Percentiles rank a stretch among this genome's conserved stretches.
phyloP scores from a whole-genome alignment of 1,284 basidiomycete genomes.

The Trametes hirsuta region DNA sequence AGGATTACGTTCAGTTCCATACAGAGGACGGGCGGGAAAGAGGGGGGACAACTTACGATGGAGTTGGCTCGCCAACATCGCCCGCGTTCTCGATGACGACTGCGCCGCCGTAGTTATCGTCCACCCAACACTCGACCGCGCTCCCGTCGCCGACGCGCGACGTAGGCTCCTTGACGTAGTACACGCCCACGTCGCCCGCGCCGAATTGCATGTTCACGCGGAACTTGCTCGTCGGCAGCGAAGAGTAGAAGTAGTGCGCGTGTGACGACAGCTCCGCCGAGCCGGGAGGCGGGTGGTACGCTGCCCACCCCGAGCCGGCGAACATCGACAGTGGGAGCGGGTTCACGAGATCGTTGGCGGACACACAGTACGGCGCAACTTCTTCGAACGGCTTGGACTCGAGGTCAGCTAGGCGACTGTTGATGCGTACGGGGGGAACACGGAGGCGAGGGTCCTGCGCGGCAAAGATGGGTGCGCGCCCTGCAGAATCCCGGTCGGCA shows the following conservation, averaged over 20 bases:
- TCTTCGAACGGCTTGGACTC: constrained; percentile 71
- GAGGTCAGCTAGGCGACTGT: constrained; percentile 64
- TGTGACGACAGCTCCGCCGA: constrained; percentile 51
- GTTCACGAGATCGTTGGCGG: constrained; percentile 93
- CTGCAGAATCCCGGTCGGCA: constrained; percentile 9
- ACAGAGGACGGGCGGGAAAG: background rate
- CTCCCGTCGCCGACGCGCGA: constrained; percentile 56
- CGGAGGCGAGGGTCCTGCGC: constrained; percentile 43
- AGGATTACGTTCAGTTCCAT: background rate
- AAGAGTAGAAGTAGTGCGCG: constrained; percentile 89
- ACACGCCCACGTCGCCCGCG: constrained; percentile 80
- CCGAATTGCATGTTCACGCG: constrained; percentile 76
- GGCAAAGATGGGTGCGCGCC: constrained; percentile 18
- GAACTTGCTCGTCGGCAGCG: constrained; percentile 74
- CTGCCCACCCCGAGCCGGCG: constrained; percentile 87
- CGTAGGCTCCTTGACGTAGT: constrained; percentile 70
- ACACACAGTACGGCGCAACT: constrained; percentile 86
- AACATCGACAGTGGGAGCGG: constrained; percentile 89
- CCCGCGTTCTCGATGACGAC: constrained; percentile 67
- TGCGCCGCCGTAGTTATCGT: constrained; percentile 72
- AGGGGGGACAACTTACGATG: constrained; percentile 52
- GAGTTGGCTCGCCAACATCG: constrained; percentile 49
- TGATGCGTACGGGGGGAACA: constrained; percentile 77
- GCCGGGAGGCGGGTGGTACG: constrained; percentile 65
- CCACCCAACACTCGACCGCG: constrained; percentile 83